Percentiles rank a stretch among this genome's conserved stretches.
phyloP scores from a whole-genome alignment of 2,329 filamentous ascomycete species.

The Hypocreales sp. region DNA sequence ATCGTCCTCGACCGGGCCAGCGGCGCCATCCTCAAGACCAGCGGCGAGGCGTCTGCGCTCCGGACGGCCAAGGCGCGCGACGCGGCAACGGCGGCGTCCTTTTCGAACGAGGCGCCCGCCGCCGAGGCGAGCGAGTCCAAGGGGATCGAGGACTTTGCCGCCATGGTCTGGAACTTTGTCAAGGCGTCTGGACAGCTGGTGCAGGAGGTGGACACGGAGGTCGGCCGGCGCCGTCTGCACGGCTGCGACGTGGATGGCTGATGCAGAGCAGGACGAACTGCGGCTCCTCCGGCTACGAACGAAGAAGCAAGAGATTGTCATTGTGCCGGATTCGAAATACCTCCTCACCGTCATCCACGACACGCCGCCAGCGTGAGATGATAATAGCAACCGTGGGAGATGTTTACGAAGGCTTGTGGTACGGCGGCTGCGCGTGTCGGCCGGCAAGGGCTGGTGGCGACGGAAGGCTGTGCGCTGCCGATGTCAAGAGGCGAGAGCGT shows the following conservation, averaged over 20 bases:
- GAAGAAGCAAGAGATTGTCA: slow-evolving; percentile 74
- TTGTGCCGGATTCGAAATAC: slow-evolving; percentile 68
- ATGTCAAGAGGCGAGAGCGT: no score
- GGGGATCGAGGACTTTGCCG: slow-evolving; percentile 57
- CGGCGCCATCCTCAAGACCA: slow-evolving; percentile 61
- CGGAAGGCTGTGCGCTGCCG: no score
- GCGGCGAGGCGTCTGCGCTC: slow-evolving; percentile 49
- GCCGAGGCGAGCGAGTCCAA: slow-evolving; percentile 33
- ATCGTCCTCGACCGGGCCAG: slow-evolving; percentile 58
- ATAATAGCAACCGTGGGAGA: slow-evolving; percentile 1
- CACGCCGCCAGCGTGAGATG: slow-evolving; percentile 48
- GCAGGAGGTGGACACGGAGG: slow-evolving; percentile 57
- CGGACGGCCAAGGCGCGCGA: slow-evolving; percentile 20
- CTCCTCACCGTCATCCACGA: slow-evolving; percentile 69
- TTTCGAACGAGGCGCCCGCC: slow-evolving; percentile 26
- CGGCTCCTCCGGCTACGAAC: slow-evolving; percentile 63
- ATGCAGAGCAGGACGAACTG: slow-evolving; percentile 48
- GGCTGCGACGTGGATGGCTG: slow-evolving; percentile 3
- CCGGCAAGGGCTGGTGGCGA: no score
- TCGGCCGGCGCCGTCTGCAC: slow-evolving; percentile 11
- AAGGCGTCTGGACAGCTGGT: slow-evolving; percentile 53
- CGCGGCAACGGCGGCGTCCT: slow-evolving; percentile 23
- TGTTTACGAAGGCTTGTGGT: no score
- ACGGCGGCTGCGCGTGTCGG: no score
- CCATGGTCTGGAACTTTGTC: slow-evolving; percentile 63